Evolutionary conservation across 208 protist species (phyloP), one percentile per base, ranked within the genome.

Genomic region (Leishmania guyanensis): DNA sequence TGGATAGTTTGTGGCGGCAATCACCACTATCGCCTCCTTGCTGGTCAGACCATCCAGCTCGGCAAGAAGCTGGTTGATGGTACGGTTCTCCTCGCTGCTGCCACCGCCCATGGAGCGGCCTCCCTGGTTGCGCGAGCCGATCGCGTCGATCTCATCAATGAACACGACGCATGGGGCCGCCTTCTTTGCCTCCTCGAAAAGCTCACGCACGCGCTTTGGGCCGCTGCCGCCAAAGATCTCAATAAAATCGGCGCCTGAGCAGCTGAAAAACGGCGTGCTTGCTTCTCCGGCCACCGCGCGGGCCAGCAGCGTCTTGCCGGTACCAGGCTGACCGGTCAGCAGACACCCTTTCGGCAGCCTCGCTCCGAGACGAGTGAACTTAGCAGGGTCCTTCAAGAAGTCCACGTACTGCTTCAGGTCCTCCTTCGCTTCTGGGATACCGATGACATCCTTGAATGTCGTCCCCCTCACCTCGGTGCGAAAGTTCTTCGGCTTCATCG

Each of bases 91-190:
- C 83, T 98, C 96, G 81, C 94, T 97, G 84, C 94, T 94, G 64
- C 94, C 94, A 53, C 79, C 91, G 68, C 94, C 94, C 91, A 97
- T 96, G 65, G 86, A 93, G 51, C 93, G 86, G n/a, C 91, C 90
- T 68, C 92, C 94, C 71, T 92, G 87, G 80, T 93, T 98, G 51
- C 89, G 92, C 22, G 91, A 97, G 12, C 99, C 99, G 65, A 99
- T 97, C 22, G 99, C 99, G 89, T 99, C 99, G 79, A 99, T 99
- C 80, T 99, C 99, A 86, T 99, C 99, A 70, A 99, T 99, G 84
- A 99, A 99, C 43, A 99, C 94, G 71, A 99, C 99, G 73, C 97
- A 99, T 20, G 98, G 98, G 16, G 97, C 92, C 43, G 91, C 97
- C 82, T 98, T 93, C 83, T 98, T 93, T 0, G 99, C 99, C 87